Conservation (phyloP, 495 filamentous ascomycete genomes). For the Bathelium albidoporum region DNA sequence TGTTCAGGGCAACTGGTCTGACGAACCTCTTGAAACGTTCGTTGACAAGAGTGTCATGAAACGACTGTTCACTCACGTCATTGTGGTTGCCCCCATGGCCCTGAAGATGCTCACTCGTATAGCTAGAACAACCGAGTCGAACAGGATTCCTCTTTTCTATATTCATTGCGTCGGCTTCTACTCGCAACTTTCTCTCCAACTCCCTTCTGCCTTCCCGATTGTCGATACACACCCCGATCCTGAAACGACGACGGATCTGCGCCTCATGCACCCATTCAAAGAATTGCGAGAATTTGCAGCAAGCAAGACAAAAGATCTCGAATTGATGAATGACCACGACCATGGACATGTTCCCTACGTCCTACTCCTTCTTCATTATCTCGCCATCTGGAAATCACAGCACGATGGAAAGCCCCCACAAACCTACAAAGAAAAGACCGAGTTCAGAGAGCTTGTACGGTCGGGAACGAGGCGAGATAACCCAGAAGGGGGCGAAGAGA, state of each 20-base stretch:
- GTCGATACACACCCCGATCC: conserved; percentile 94
- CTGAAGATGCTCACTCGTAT: conserved; percentile 46
- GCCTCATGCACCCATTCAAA: conserved; percentile 78
- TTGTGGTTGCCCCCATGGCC: conserved; percentile 60
- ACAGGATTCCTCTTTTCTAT: conserved; percentile 68
- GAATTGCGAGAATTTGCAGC: conserved; percentile 58
- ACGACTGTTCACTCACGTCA: conserved; percentile 56
- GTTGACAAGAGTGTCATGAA: conserved; percentile 34
- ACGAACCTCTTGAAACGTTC: conserved; percentile 35
- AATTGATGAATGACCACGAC: conserved; percentile 63
- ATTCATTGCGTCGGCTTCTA: conserved; percentile 83
- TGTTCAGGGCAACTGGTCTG: conserved; percentile 57
- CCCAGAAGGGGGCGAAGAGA: conserved; percentile 87
- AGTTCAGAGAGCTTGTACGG: conserved; percentile 61
- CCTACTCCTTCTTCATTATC: conserved; percentile 71
- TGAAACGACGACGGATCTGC: conserved; percentile 72
- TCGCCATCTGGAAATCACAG: conserved; percentile 68
- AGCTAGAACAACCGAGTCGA: conserved; percentile 44
- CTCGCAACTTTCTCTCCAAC: conserved; percentile 66
- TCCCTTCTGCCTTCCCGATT: conserved; percentile 75
- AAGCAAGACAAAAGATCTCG: conserved; percentile 54
- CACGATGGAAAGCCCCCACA: conserved; percentile 60
- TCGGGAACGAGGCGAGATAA: conserved; percentile 58
- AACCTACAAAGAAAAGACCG: conserved; percentile 77
- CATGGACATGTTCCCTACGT: conserved; percentile 93